phyloP scores from a whole-genome alignment of 768 basidiomycete species.

The Xerocomellus chrysenteron region DNA sequence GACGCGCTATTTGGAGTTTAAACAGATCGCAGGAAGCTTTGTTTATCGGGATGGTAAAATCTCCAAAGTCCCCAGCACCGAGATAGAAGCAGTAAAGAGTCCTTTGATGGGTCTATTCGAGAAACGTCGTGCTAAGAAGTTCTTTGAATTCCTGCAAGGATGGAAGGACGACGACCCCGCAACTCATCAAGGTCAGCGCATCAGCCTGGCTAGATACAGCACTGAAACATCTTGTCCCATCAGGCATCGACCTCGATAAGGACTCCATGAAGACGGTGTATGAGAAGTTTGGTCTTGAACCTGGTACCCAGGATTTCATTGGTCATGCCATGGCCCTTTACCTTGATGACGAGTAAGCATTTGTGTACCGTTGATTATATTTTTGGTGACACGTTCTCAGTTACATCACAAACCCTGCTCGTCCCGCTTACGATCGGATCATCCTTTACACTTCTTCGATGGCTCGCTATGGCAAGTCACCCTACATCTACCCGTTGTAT shows the following conservation, averaged over 20 bases:
- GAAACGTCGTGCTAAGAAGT: slow-evolving; percentile 97
- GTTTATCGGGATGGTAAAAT: slow-evolving; percentile 97
- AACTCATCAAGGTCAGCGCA: slow-evolving; percentile 85
- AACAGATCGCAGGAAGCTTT: slow-evolving; percentile 98
- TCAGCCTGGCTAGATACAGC: neutral
- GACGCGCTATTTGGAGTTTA: slow-evolving; percentile 98
- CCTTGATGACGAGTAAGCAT: slow-evolving; percentile 89
- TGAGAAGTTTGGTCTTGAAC: slow-evolving; percentile 94
- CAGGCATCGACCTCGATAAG: slow-evolving; percentile 85
- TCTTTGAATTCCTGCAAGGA: slow-evolving; percentile 94
- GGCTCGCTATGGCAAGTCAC: slow-evolving; percentile 99
- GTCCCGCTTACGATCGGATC: slow-evolving; percentile 90
- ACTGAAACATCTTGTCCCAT: slow-evolving; percentile 1
- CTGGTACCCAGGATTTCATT: slow-evolving; percentile 98
- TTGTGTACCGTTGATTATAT: neutral
- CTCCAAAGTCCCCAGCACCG: slow-evolving; percentile 96
- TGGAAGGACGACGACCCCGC: slow-evolving; percentile 96
- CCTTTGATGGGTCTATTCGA: slow-evolving; percentile 99
- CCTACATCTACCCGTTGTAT: slow-evolving; percentile 98
- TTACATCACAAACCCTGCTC: slow-evolving; percentile 91
- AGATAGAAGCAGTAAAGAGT: slow-evolving; percentile 94
- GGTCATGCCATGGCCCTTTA: slow-evolving; percentile 99
- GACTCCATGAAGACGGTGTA: slow-evolving; percentile 94
- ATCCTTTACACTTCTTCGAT: slow-evolving; percentile 97
- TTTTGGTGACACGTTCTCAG: slow-evolving; percentile 40